These are phyloP conservation scores for Bruguiera sexangula DNA, from an alignment of 345 rosid species.

Conservation along the genomic window DNA sequence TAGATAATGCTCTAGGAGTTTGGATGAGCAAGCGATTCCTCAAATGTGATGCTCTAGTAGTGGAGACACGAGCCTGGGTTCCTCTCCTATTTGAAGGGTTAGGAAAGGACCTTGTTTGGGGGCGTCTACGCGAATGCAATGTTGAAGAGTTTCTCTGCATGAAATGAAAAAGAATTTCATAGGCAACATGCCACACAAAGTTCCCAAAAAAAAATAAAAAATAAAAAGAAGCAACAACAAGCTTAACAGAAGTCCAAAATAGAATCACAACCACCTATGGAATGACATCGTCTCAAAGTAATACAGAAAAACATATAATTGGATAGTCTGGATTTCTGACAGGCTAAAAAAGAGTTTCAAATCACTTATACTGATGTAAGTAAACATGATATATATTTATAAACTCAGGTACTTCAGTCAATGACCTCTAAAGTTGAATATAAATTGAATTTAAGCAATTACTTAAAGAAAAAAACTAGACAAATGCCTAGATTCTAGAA, in stretches of 20 bases:
- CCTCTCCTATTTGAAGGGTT: slow-evolving; percentile 51
- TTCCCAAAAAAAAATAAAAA: not conserved
- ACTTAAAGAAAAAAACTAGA: too few relatives aligned
- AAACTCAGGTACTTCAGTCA: too few relatives aligned
- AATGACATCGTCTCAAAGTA: not conserved
- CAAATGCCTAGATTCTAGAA: too few relatives aligned
- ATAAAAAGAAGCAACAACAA: not conserved
- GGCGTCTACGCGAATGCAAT: slow-evolving; percentile 34
- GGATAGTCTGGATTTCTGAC: not conserved
- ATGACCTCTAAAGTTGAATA: too few relatives aligned
- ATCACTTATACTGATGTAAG: not conserved
- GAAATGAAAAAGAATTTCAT: slow-evolving; percentile 12
- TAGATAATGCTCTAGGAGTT: slow-evolving; percentile 34
- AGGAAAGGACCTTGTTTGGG: slow-evolving; percentile 34
- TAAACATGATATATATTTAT: too few relatives aligned
- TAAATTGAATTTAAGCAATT: too few relatives aligned
- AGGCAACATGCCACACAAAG: not conserved
- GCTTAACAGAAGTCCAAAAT: not conserved
- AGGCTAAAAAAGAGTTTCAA: not conserved
- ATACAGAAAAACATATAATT: not conserved
- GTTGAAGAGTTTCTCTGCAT: slow-evolving; percentile 38
- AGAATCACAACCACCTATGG: not conserved
- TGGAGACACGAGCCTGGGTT: slow-evolving; percentile 37
- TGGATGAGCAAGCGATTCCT: slow-evolving; percentile 48
- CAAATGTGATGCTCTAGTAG: slow-evolving; percentile 41